Evolutionary conservation across 2,329 filamentous ascomycete species (phyloP).

Genomic region (Exophiala sp.): DNA sequence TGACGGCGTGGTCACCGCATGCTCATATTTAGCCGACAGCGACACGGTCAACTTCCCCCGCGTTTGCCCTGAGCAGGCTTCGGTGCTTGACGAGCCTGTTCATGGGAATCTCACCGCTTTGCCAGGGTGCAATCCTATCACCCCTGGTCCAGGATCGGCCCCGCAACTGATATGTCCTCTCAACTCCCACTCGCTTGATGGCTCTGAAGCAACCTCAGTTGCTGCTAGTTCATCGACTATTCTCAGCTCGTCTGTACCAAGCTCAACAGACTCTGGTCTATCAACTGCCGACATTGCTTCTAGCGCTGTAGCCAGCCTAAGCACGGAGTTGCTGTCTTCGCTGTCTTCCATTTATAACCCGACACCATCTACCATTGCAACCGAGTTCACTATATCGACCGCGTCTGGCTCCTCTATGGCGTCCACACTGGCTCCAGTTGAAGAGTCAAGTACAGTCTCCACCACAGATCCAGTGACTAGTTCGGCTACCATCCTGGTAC

Average conservation of each 20-base stretch:
- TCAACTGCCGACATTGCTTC: background rate
- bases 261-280: background rate
- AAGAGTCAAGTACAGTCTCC: background rate
- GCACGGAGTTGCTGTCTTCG: background rate
- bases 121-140: slow-evolving; percentile 31
- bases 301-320: background rate
- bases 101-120: slow-evolving; percentile 25
- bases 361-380: background rate
- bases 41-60: slow-evolving; percentile 49
- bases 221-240: slow-evolving; percentile 1
- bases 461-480: background rate
- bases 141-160: slow-evolving; percentile 33
- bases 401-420: background rate
- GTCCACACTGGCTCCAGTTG: background rate
- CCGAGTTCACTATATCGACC: background rate
- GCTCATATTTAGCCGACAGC: slow-evolving; percentile 47
- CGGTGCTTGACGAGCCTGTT: slow-evolving; percentile 34
- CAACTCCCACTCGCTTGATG: slow-evolving; percentile 1
- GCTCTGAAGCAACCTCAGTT: slow-evolving; percentile 3
- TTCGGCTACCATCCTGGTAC: background rate
- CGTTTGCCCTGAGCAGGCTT: slow-evolving; percentile 45
- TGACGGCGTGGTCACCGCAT: slow-evolving; percentile 55
- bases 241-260: background rate
- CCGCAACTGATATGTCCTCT: slow-evolving; percentile 17
- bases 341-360: background rate